Conservation (phyloP, 257 asterid genomes). For the Ilex asprella region DNA sequence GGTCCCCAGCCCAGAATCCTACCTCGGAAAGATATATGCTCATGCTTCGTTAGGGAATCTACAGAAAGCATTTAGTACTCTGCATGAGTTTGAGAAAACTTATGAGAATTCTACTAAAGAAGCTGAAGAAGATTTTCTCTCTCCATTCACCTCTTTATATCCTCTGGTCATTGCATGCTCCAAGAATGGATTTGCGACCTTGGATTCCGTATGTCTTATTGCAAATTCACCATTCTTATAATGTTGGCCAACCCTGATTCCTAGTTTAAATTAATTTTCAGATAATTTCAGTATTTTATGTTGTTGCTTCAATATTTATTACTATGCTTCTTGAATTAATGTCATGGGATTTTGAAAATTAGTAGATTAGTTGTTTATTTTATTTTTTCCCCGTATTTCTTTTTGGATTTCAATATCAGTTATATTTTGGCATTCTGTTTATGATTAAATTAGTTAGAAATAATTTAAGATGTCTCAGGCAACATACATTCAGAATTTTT, state of each 20-base stretch:
- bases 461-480: too few relatives aligned
- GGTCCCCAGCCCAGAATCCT: slow-evolving; percentile 67
- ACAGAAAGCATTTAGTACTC: slow-evolving; percentile 74
- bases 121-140: slow-evolving; percentile 48
- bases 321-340: not conserved
- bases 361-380: too few relatives aligned
- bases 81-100: slow-evolving; percentile 67
- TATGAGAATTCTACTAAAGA: slow-evolving; percentile 40
- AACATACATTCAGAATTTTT: too few relatives aligned
- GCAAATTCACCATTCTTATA: not conserved
- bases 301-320: not conserved
- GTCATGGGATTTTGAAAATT: too few relatives aligned
- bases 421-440: too few relatives aligned
- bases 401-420: too few relatives aligned
- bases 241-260: too few relatives aligned
- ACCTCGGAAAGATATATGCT: slow-evolving; percentile 63
- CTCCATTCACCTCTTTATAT: slow-evolving; percentile 66
- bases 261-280: too few relatives aligned
- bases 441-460: too few relatives aligned
- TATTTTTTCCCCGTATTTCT: too few relatives aligned
- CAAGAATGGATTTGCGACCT: slow-evolving; percentile 58
- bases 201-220: slow-evolving; percentile 64
- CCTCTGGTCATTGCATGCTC: slow-evolving; percentile 73
- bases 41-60: slow-evolving; percentile 70
- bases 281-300: not conserved